Percentiles rank a stretch among this genome's conserved stretches.
Conservation (phyloP, 345 rosid genomes). For the Acer negundo region DNA sequence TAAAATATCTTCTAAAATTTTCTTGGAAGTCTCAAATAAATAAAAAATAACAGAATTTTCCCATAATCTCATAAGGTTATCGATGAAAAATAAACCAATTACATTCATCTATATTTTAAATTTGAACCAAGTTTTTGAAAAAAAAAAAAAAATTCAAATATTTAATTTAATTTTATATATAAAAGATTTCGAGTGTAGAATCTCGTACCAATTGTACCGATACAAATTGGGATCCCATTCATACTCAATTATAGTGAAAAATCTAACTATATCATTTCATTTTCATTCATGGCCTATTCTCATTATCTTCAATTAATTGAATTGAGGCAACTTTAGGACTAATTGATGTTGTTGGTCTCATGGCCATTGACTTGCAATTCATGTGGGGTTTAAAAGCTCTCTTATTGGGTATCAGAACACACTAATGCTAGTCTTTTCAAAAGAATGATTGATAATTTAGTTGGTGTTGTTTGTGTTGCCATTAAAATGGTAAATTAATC, state of each 20-base stretch:
- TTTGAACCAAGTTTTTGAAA: too few species aligned
- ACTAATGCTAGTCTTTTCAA: not conserved
- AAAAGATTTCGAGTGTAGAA: too few species aligned
- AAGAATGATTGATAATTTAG: conserved; percentile 6
- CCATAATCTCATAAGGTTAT: not conserved
- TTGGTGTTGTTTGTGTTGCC: not conserved
- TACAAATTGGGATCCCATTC: too few species aligned
- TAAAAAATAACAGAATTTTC: not conserved
- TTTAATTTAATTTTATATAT: too few species aligned
- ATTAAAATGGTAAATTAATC: not conserved
- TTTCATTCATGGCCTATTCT: not conserved
- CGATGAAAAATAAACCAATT: too few species aligned
- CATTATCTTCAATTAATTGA: not conserved
- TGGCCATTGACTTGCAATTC: not conserved
- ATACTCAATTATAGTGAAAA: too few species aligned
- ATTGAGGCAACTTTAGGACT: not conserved
- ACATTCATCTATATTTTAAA: too few species aligned
- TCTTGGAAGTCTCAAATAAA: too few species aligned
- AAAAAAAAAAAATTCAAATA: too few species aligned
- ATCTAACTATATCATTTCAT: not conserved
- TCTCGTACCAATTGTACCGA: too few species aligned
- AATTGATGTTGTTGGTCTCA: not conserved
- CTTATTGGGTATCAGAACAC: not conserved
- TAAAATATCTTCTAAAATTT: not conserved
- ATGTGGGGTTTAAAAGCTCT: conserved; percentile 14